Conservation (phyloP, 345 rosid genomes). For the Boechera divaricarpa region DNA sequence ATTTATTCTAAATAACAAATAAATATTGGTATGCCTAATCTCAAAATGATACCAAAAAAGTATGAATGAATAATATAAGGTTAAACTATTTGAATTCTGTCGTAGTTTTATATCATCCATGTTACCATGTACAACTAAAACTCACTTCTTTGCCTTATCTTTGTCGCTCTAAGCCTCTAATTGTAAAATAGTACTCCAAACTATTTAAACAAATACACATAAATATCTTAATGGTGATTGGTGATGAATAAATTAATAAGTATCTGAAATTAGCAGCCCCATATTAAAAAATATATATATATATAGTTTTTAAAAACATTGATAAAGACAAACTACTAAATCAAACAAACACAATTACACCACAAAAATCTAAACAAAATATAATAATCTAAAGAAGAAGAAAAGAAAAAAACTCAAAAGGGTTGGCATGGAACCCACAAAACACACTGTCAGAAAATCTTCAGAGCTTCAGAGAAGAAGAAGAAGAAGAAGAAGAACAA, state of each 20-base stretch:
- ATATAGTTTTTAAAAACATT: conserved; percentile 25
- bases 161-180: no score
- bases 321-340: conserved; percentile 43
- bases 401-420: neutral
- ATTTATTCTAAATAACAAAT: neutral
- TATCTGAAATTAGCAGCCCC: conserved; percentile 36
- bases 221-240: neutral
- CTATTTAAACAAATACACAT: neutral
- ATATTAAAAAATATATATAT: neutral
- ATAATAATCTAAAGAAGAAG: neutral
- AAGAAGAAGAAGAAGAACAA: conserved; percentile 11
- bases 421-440: conserved; percentile 40
- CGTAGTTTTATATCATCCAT: neutral
- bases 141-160: neutral
- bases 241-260: neutral
- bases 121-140: neutral
- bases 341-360: conserved; percentile 45
- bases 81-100: neutral
- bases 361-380: conserved; percentile 31
- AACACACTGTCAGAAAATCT: conserved; percentile 52
- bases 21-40: neutral
- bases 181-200: neutral
- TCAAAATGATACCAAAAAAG: neutral
- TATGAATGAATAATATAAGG: neutral
- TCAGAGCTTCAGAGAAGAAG: conserved; percentile 44